A percentile compares a stretch with the other conserved stretches of the same genome.
Conservation (phyloP, 2,329 filamentous ascomycete genomes). For the Sphaerulina musiva region DNA sequence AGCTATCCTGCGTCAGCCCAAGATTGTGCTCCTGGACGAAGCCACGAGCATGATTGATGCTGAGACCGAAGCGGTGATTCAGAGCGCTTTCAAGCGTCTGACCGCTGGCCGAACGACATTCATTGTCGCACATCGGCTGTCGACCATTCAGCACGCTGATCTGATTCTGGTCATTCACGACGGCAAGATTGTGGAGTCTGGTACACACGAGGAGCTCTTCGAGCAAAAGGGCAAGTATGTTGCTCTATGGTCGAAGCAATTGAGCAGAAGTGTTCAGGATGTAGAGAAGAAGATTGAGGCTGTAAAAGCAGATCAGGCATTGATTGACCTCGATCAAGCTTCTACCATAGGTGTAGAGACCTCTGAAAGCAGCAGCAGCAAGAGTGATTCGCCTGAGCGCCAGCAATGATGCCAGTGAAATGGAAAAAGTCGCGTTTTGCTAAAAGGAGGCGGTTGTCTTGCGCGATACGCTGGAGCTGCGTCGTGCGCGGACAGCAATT, state of each 20-base stretch:
- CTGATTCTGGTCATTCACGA: constrained; percentile 69
- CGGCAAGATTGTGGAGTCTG: constrained; percentile 65
- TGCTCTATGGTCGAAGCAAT: constrained; percentile 32
- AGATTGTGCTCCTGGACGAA: constrained; percentile 66
- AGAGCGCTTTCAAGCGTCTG: constrained; percentile 53
- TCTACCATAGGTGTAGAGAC: background rate
- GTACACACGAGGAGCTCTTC: constrained; percentile 68
- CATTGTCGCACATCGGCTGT: constrained; percentile 71
- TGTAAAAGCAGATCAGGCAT: constrained; percentile 11
- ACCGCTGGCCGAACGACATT: constrained; percentile 62
- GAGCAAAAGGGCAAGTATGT: constrained; percentile 30
- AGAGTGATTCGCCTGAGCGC: background rate
- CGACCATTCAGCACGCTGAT: constrained; percentile 70
- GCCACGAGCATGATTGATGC: constrained; percentile 63
- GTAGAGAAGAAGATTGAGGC: constrained; percentile 16
- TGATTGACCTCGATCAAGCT: constrained; percentile 6
- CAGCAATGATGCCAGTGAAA: background rate
- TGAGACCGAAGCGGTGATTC: constrained; percentile 49
- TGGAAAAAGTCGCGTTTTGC: background rate
- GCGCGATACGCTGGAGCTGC: background rate
- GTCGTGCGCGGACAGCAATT: background rate
- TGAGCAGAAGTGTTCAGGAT: constrained; percentile 25
- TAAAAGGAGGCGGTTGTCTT: background rate
- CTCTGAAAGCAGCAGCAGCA: background rate
- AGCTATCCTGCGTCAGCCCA: constrained; percentile 60